Evolutionary conservation across 2,329 filamentous ascomycete species (phyloP), one percentile per base, ranked within the genome.

Genomic region (Plenodomus biglobosus): DNA sequence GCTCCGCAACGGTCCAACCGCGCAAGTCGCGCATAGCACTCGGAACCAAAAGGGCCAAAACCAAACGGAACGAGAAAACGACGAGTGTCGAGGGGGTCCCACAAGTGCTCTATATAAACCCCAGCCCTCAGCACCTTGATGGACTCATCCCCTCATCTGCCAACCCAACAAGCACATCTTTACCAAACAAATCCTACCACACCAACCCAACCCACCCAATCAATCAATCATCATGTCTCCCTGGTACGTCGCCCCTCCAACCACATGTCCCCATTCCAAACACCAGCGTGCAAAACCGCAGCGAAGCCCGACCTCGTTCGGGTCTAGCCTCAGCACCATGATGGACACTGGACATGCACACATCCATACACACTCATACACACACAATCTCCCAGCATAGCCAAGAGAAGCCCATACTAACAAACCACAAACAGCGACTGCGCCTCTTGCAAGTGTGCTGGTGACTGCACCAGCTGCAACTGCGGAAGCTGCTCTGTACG

Each of bases 381-480:
- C n/a, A n/a, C n/a, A n/a, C n/a, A n/a, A n/a, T n/a, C n/a, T n/a
- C n/a, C n/a, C n/a, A n/a, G n/a, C n/a, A n/a, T n/a, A 13, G 37
- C n/a, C 13, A 22, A 36, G 13, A 18, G 17, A 47, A 30, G 41
- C 27, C 3, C 36, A 37, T 44, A 27, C 42, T 45, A 21, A 48
- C 54, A 42, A 46, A 32, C 20, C 1, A 8, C 3, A 10, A 40
- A 44, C 24, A 64, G 61, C 50, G 43, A 49, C 56, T 70, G 66
- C 60, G 40, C 53, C 36, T 46, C 62, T 44, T 70, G 66, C 64
- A 49, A 52, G 45, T 68, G 65, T 62, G 48, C 49, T 44, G 65
- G 66, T 46, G 56, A 68, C 52, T 70, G 66, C 65, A 53, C 59
- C 46, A 53, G 51, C 50, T 70, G 66, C 56, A 50, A 55, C 40